Conservation (phyloP, 164 flowering plant species). For the Dillenia suffruticosa region DNA sequence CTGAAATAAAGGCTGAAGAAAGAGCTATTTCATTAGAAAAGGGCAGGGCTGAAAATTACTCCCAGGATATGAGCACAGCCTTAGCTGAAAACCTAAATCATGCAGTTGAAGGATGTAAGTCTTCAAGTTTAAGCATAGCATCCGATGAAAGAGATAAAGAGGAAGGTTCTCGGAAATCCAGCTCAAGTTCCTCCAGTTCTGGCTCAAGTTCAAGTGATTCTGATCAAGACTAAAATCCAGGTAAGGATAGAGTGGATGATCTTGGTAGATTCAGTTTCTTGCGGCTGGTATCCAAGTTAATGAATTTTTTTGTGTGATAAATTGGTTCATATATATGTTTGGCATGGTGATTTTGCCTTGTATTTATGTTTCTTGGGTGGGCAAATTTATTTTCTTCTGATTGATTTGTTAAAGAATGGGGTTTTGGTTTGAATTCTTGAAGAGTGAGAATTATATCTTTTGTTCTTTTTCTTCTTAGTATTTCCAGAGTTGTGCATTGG, state of each 20-base stretch:
- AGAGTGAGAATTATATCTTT: conserved; percentile 1
- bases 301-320: neutral
- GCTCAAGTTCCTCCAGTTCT: conserved; percentile 39
- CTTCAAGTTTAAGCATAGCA: conserved; percentile 7
- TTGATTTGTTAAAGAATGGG: conserved; percentile 5
- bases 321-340: neutral
- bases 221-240: conserved; percentile 20
- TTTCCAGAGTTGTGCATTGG: conserved; percentile 7
- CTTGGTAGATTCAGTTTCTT: neutral
- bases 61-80: conserved; percentile 9
- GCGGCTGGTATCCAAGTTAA: neutral
- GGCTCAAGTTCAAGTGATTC: conserved; percentile 46
- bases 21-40: conserved; percentile 10
- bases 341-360: neutral
- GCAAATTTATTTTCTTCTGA: neutral
- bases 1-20: conserved; percentile 12
- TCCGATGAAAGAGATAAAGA: conserved; percentile 13
- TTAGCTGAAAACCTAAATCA: conserved; percentile 8
- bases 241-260: neutral
- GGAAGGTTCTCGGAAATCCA: conserved; percentile 15
- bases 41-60: conserved; percentile 9
- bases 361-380: neutral
- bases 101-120: conserved; percentile 11
- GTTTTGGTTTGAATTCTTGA: conserved; percentile 18
- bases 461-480: neutral